phyloP scores from a whole-genome alignment of 2,329 filamentous ascomycete species.

The Sporothrix mexicana region DNA sequence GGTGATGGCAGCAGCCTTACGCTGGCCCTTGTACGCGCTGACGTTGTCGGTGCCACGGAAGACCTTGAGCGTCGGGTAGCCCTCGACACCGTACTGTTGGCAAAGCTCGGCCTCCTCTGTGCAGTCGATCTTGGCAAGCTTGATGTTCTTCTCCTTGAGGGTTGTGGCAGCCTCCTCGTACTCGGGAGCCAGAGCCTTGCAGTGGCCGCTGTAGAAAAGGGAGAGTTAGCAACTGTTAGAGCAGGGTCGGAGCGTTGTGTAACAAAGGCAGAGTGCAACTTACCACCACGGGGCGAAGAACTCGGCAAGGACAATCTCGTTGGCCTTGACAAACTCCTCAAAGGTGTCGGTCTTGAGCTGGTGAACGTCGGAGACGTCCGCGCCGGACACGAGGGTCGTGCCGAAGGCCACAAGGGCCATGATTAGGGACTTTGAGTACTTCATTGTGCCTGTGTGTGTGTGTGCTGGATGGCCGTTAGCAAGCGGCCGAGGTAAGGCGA shows the following conservation, averaged over 20 bases:
- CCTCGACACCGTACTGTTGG: conserved; percentile 87
- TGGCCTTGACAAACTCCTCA: conserved; percentile 79
- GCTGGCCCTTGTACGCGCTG: conserved; percentile 82
- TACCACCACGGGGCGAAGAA: conserved; percentile 60
- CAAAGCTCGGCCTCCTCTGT: conserved; percentile 93
- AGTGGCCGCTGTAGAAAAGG: conserved; percentile 75
- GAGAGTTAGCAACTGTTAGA: no score
- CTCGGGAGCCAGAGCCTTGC: conserved; percentile 94
- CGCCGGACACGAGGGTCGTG: conserved; percentile 61
- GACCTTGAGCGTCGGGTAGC: conserved; percentile 98
- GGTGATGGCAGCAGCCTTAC: conserved; percentile 79
- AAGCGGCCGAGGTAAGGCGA: background rate
- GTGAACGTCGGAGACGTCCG: conserved; percentile 77
- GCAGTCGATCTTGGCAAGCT: conserved; percentile 88
- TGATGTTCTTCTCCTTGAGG: conserved; percentile 87
- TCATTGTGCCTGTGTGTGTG: conserved; percentile 48
- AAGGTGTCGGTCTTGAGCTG: conserved; percentile 88
- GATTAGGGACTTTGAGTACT: conserved; percentile 49
- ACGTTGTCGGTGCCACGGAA: conserved; percentile 89
- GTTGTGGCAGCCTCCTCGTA: conserved; percentile 86
- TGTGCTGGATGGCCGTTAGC: background rate
- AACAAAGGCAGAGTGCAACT: conserved; percentile 45
- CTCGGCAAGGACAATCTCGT: conserved; percentile 91
- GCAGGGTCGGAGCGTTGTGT: no score
- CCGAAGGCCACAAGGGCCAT: conserved; percentile 49